Evolutionary conservation across 768 basidiomycete genomes (phyloP), one percentile per base, ranked within the genome.

Genomic region (Kwoniella botswanensis): DNA sequence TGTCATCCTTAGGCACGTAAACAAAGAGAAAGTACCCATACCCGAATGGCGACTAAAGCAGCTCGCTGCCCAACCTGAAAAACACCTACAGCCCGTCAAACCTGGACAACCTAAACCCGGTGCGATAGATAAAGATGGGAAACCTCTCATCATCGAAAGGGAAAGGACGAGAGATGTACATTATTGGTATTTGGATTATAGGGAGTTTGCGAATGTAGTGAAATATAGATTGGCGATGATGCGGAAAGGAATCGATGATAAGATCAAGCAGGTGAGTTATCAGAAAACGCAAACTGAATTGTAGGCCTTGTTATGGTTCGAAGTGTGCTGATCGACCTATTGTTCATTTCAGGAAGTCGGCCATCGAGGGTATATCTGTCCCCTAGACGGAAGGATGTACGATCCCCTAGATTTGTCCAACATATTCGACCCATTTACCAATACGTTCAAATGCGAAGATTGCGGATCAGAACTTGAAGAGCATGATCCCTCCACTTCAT

Each of bases 141-240:
- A 56, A 60, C 44, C 66, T 11, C 43, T 58, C 21, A 63, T 53
- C 43, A 56, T 54, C 6, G 71, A 74, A 13, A 55, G 42, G 52
- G 71, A 69, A 44, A 90, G 95, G 71, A 91, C 92, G 70, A 90
- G 92, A 70, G 91, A 91, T 72, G 90, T 91, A 78, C 91, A 93
- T 79, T 99, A 98, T 86, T 99, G 93, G 86, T 98, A 93, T 85
- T 92, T 99, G 82, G 91, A 99, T 85, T 94, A 96, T 84, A 89
- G 93, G 78, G 89, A 90, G 79, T 95, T 98, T 82, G 94, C 93
- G 85, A 94, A 98, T 84, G 94, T 98, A 57, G 92, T 96, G 84
- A 98, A 98, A 83, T 99, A 96, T 93, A 88, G 95, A 52, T 89
- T 98, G 65, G 93, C 93, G 4, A 92, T 92, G 81, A 94, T 98